Percentiles rank a stretch among this genome's conserved stretches.
Evolutionary conservation across 805 yeast genomes (phyloP).

Genomic region (Nakazawaea siamensis): DNA sequence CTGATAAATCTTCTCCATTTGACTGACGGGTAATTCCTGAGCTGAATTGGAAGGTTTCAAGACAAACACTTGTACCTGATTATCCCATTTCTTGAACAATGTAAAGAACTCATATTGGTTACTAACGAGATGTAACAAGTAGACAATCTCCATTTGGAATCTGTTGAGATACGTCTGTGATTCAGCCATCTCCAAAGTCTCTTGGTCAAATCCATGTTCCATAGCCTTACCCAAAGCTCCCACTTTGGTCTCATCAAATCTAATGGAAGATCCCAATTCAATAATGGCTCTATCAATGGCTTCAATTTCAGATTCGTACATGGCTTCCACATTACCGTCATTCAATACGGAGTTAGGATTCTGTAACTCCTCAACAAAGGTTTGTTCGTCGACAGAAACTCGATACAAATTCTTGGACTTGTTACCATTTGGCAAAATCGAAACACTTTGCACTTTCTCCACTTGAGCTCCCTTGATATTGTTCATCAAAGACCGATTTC

Average conservation of each 20-base stretch:
- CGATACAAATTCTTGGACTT: conserved; percentile 46
- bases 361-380: conserved; percentile 44
- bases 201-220: conserved; percentile 72
- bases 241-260: conserved; percentile 59
- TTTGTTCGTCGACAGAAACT: conserved; percentile 60
- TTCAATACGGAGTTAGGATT: conserved; percentile 58
- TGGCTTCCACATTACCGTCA: conserved; percentile 50
- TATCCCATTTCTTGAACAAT: conserved; percentile 57
- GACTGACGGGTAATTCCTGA: conserved; percentile 48
- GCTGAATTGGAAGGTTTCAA: conserved; percentile 65
- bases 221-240: conserved; percentile 84
- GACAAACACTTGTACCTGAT: conserved; percentile 40
- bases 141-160: conserved; percentile 50
- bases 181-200: conserved; percentile 40
- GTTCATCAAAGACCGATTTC: conserved; percentile 31
- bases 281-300: conserved; percentile 69
- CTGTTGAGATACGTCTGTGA: conserved; percentile 44
- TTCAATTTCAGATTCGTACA: conserved; percentile 69
- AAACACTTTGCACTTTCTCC: conserved; percentile 38
- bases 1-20: conserved; percentile 41
- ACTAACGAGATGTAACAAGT: conserved; percentile 59
- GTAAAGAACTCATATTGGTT: conserved; percentile 72
- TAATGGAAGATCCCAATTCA: conserved; percentile 67
- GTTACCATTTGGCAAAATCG: conserved; percentile 65
- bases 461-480: conserved; percentile 19